phyloP scores from a whole-genome alignment of 2,329 filamentous ascomycete species.

The Ophiocordyceps unilateralis region DNA sequence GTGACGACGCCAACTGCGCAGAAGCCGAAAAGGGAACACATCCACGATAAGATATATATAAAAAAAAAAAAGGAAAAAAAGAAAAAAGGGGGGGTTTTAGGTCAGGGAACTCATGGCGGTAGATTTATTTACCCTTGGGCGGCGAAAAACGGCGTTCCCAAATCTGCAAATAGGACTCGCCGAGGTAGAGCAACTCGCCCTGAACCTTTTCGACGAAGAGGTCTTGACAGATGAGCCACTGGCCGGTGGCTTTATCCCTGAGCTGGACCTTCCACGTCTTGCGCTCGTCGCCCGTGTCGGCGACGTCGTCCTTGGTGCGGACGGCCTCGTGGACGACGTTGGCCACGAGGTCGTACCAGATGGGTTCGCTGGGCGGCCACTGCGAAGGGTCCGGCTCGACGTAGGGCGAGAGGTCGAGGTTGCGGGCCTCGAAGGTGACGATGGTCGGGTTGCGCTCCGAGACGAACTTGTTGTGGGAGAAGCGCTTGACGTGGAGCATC shows the following conservation, averaged over 20 bases:
- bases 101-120: too few relatives aligned
- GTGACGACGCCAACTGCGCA: too few relatives aligned
- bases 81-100: background rate
- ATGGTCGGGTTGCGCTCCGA: constrained; percentile 94
- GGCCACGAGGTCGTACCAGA: constrained; percentile 88
- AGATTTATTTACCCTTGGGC: too few relatives aligned
- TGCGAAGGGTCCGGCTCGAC: constrained; percentile 69
- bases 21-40: background rate
- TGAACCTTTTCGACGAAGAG: constrained; percentile 81
- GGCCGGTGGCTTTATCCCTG: constrained; percentile 59
- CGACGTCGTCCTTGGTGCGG: constrained; percentile 62
- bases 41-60: too few relatives aligned
- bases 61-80: background rate
- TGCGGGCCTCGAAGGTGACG: constrained; percentile 76
- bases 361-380: constrained; percentile 59
- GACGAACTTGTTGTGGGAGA: constrained; percentile 93
- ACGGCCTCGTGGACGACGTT: constrained; percentile 85
- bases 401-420: constrained; percentile 76
- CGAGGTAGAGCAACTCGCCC: constrained; percentile 76
- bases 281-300: constrained; percentile 69
- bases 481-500: constrained; percentile 91
- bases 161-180: constrained; percentile 89
- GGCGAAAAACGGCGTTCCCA: constrained; percentile 67
- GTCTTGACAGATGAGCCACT: constrained; percentile 92
- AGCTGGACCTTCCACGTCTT: constrained; percentile 94